Evolutionary conservation across 306 rosid genomes (phyloP).

Genomic region (Medicago truncatula): DNA sequence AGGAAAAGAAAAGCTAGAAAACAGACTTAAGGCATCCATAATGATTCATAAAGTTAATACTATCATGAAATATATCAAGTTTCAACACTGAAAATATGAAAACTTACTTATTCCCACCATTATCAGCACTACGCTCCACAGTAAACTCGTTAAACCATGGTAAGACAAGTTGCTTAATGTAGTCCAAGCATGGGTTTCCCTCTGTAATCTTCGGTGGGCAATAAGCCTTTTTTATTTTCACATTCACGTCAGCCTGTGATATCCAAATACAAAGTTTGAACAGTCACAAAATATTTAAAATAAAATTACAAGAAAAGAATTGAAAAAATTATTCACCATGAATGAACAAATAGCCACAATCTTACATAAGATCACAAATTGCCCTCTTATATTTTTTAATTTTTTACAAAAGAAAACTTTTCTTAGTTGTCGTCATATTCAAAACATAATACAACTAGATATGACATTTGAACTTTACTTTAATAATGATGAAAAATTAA

Average conservation of each 20-base stretch:
- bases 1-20: neutral
- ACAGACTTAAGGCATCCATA: neutral
- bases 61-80: neutral
- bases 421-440: neutral
- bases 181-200: conserved; percentile 87
- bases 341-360: no score
- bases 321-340: neutral
- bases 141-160: conserved; percentile 80
- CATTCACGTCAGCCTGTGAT: conserved; percentile 50
- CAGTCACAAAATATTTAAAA: neutral
- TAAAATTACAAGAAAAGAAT: no score
- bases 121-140: conserved; percentile 65
- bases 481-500: no score
- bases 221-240: conserved; percentile 78
- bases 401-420: no score
- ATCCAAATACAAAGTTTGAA: neutral
- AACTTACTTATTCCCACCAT: conserved; percentile 83
- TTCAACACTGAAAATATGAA: neutral
- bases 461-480: no score
- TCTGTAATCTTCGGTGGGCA: conserved; percentile 77
- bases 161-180: conserved; percentile 64
- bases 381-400: neutral
- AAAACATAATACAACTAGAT: no score
- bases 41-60: neutral
- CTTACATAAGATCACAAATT: neutral